Percentiles rank a stretch among this genome's conserved stretches.
These are phyloP conservation scores for Pulveroboletus sp. DNA, from an alignment of 768 basidiomycete genomes.

Conservation along the genomic window DNA sequence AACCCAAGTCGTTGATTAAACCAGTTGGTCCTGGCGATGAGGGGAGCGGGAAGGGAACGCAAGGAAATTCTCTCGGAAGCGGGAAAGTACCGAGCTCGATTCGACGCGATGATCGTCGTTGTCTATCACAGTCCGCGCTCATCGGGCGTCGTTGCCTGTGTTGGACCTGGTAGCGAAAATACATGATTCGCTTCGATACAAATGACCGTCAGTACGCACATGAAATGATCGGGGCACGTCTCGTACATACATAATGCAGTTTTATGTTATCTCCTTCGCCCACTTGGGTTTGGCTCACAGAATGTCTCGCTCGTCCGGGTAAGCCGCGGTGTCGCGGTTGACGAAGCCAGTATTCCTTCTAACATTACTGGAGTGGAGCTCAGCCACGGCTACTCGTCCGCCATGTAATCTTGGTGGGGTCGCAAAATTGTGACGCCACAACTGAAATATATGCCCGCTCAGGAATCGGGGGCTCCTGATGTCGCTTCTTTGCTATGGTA, in stretches of 20 bases:
- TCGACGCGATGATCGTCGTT: too few species aligned
- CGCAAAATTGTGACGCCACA: slow-evolving; percentile 11
- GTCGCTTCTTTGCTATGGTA: slow-evolving; percentile 4
- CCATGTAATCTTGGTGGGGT: neutral
- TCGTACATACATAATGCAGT: neutral
- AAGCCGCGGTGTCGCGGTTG: neutral
- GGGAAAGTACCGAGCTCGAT: too few species aligned
- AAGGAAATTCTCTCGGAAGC: too few species aligned
- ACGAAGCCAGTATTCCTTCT: neutral
- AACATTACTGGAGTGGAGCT: too few species aligned
- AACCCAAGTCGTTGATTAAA: too few species aligned
- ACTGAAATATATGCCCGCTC: neutral
- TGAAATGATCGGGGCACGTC: neutral
- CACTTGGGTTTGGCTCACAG: neutral
- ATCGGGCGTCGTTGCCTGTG: neutral
- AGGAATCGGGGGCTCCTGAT: neutral
- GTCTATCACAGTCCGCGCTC: too few species aligned
- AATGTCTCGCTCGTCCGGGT: neutral
- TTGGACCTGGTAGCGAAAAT: neutral
- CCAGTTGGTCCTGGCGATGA: too few species aligned
- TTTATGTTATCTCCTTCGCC: neutral
- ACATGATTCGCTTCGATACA: neutral
- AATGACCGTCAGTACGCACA: neutral
- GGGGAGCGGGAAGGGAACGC: too few species aligned
- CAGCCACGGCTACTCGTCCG: too few species aligned